These are phyloP conservation scores for Termitomyces eurrhizus DNA, from an alignment of 768 basidiomycete genomes.

Conservation along the genomic window DNA sequence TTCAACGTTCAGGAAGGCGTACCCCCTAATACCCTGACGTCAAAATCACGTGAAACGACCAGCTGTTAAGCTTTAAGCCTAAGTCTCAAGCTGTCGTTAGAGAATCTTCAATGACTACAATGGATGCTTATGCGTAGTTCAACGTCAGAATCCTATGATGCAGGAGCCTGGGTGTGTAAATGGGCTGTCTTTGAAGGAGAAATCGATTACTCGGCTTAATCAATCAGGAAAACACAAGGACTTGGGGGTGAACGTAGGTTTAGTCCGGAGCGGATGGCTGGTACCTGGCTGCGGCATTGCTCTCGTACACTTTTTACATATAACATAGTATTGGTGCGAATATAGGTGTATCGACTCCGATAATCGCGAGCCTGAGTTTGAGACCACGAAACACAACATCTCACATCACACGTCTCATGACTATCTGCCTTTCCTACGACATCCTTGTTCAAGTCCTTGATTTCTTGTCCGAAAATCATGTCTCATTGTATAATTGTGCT, in stretches of 20 bases:
- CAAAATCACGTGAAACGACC: background rate
- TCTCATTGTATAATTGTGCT: conserved; percentile 34
- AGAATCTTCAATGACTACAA: background rate
- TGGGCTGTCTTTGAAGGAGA: background rate
- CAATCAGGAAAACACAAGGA: no score
- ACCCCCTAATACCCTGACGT: background rate
- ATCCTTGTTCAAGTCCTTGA: conserved; percentile 31
- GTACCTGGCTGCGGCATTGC: background rate
- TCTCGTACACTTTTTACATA: background rate
- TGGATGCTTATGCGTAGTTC: background rate
- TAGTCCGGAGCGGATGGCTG: background rate
- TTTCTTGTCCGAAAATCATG: conserved; percentile 29
- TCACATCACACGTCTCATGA: conserved; percentile 1
- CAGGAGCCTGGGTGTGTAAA: background rate
- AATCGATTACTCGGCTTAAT: background rate
- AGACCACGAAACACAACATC: background rate
- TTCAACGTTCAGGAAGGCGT: background rate
- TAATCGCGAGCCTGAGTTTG: background rate
- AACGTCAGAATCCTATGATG: background rate
- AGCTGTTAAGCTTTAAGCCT: background rate
- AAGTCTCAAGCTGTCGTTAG: background rate
- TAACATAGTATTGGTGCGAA: background rate
- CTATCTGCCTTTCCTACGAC: conserved; percentile 26
- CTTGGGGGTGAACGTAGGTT: background rate
- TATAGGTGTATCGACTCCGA: background rate